Conservation (phyloP, 2,329 filamentous ascomycete species). For the Exophiala mesophila region DNA sequence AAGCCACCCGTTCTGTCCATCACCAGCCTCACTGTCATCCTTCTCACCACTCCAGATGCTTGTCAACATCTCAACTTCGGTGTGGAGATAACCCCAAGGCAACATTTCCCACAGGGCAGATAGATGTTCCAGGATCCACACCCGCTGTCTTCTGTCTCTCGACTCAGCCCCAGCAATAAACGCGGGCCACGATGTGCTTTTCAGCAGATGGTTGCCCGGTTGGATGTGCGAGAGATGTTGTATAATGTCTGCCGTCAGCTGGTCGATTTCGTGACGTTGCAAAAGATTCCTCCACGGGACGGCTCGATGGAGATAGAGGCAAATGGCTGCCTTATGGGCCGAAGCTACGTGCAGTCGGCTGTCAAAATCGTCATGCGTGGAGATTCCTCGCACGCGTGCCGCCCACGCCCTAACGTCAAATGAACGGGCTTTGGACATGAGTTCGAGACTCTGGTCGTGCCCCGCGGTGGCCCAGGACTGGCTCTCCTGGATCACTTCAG, state of each 20-base stretch:
- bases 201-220: conserved; percentile 1
- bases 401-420: conserved; percentile 2
- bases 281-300: not conserved
- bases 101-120: conserved; percentile 4
- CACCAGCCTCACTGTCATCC: not conserved
- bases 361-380: not conserved
- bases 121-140: not conserved
- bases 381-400: not conserved
- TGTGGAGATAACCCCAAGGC: conserved; percentile 2
- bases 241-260: not conserved
- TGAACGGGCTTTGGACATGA: not conserved
- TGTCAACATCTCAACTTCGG: not conserved
- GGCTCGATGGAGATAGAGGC: not conserved
- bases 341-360: conserved; percentile 3
- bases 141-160: not conserved
- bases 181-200: conserved; percentile 1
- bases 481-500: not conserved
- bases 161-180: conserved; percentile 1
- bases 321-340: not conserved
- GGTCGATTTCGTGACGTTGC: not conserved
- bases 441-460: not conserved
- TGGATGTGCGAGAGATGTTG: not conserved
- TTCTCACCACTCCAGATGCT: not conserved
- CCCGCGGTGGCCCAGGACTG: not conserved
- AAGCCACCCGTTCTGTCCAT: not conserved